Base-by-base conservation (phyloP, 2,329 filamentous ascomycete genomes). In the Paecilomyces niveus region DNA sequence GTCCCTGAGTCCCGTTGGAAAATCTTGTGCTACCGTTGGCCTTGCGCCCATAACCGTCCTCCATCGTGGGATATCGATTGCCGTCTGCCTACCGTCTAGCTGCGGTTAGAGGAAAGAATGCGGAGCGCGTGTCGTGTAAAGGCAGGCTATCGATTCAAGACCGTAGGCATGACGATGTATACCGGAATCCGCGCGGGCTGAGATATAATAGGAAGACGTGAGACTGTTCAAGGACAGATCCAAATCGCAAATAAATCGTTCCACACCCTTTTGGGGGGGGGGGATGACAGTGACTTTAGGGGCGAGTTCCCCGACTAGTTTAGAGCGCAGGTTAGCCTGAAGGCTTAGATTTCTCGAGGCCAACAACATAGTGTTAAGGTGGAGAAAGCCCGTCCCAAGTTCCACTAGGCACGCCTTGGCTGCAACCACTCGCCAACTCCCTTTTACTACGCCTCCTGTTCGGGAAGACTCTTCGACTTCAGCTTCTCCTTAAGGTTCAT, bases 21-120 rank as follows among this genome's bases (percentile, higher is more conserved):
- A 58, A 57, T 58, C 63, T 66, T 56, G 70, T 58, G 57, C 68
- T 72, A 63, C 67, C 70, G 61, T 71, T 67, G 59, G 69, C 70
- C 63, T 64, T 70, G 56, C 61, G 67, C 29, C 60, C 60, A 54
- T 61, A 61, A 52, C 61, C 60, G 60, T 65, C 62, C 56, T 62
- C 60, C 64, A 64, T 67, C 10, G 50, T 53, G 55, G 54, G 24
- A 45, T 45, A 18, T 45, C n/a, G 39, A 56, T 18, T 45, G 21
- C 6, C 22, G 24, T 39, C 57, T 45, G 59, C 45, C 56, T 60
- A 51, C 56, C 24, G 50, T 56, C 62, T 31, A 31, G 54, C n/a
- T 26, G 52, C 51, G 57, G 53, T 6, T 31, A 49, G 18, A 53
- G n/a, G 10, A 33, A 45, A 45, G 39, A 45, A 45, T 45, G 39